Base-by-base conservation (phyloP, 371 early-diverging fungal species). In the Mucor mucedo region DNA sequence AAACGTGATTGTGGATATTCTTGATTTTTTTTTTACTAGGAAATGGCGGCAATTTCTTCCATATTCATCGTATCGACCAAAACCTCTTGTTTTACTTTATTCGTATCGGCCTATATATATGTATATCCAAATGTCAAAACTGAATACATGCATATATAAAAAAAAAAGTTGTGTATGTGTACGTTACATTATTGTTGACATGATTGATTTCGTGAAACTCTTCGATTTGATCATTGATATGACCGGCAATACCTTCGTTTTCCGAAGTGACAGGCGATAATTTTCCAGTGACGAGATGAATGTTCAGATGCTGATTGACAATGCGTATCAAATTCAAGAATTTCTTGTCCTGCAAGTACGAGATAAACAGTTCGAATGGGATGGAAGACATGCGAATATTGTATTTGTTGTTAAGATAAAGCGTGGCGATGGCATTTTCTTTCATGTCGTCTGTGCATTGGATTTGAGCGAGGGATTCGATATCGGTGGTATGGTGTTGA, bases 221-320 rank as follows among this genome's bases (percentile, higher is more conserved):
- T n/a, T 58, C 64, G 2, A 44, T n/a, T 27, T 63, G 50, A 33
- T 63, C 48, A n/a, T 49, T 63, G 52, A 52, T 16, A 30, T 48
- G 29, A 33, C 35, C 49, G 45, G 50, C 64, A 78, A 86, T 93
- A 73, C 56, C 63, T 32, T 57, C 57, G 8, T 38, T 33, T 47
- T 35, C 42, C 42, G 62, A 52, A 42, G 54, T 57, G 61, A 40
- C 58, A 49, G 66, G 70, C 59, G 62, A 13, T n/a, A 66, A 10
- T 55, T 66, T 70, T 11, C 68, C 48, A 14, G 63, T 68, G 14
- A 59, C 39, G 14, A 68, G 33, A 44, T 93, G 83, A 45, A 99
- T 96, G 65, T 92, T 87, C 40, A 99, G 72, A 69, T 95, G 89
- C 73, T 96, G 95, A 73, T 98, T 98, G 42, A 98, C 89, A n/a